Conservation (phyloP, 1,284 basidiomycete species). For the Coniferiporia weirii region DNA sequence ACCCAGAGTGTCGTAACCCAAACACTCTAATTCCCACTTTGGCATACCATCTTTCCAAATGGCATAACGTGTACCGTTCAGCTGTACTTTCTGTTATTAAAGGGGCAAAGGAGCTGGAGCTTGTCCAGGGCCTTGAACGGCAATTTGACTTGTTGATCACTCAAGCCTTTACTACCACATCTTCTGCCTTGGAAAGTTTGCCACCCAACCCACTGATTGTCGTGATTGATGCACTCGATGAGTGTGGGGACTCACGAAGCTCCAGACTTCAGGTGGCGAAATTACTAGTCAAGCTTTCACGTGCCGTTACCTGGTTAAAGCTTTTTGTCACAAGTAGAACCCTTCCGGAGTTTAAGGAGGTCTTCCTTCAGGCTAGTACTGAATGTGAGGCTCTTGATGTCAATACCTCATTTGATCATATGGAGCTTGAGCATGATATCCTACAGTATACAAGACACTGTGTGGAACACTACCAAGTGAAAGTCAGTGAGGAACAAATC, state of each 20-base stretch:
- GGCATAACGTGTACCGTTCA: background rate
- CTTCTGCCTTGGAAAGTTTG: too few species aligned
- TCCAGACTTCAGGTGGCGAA: background rate
- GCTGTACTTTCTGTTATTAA: background rate
- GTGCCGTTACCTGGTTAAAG: background rate
- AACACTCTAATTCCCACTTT: background rate
- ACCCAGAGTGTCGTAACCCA: background rate
- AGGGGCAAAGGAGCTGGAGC: background rate
- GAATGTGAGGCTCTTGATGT: background rate
- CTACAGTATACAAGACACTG: background rate
- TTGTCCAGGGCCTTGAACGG: background rate
- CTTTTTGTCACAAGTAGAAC: constrained; percentile 5
- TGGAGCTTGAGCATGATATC: background rate
- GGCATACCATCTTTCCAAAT: background rate
- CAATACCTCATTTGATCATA: background rate
- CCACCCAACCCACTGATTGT: background rate
- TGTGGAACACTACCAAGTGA: background rate
- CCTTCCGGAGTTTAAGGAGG: background rate
- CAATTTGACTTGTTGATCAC: background rate
- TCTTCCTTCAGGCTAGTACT: background rate
- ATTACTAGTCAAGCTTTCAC: background rate
- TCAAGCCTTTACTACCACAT: background rate
- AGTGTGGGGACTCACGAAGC: background rate
- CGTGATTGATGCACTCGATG: constrained; percentile 7
- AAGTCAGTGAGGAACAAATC: background rate